Percentiles rank a stretch among this genome's conserved stretches.
Conservation (phyloP, 2,329 filamentous ascomycete genomes). For the Botrytis byssoidea region DNA sequence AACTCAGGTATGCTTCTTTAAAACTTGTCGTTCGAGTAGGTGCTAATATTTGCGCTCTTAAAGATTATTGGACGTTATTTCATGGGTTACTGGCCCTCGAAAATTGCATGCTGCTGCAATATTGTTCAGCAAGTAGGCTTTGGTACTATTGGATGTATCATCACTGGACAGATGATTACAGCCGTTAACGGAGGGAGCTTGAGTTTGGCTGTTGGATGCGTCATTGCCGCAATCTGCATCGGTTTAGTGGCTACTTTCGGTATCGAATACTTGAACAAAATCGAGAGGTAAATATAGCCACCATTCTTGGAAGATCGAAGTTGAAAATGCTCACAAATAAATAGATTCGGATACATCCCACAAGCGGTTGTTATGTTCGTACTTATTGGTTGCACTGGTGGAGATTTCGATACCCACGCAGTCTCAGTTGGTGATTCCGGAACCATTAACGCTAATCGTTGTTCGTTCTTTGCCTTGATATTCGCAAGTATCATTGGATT, state of each 20-base stretch:
- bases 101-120: constrained; percentile 61
- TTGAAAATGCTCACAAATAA: background rate
- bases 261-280: constrained; percentile 24
- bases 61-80: constrained; percentile 57
- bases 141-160: constrained; percentile 54
- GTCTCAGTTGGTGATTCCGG: constrained; percentile 48
- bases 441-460: constrained; percentile 50
- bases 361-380: constrained; percentile 56
- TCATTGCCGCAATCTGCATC: constrained; percentile 29
- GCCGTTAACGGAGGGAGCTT: constrained; percentile 23
- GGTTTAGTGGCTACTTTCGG: constrained; percentile 24
- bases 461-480: constrained; percentile 53
- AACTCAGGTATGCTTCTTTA: constrained; percentile 49
- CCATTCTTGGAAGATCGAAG: background rate
- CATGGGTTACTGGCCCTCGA: constrained; percentile 64
- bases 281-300: constrained; percentile 20
- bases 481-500: constrained; percentile 34
- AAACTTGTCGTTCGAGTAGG: background rate
- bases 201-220: constrained; percentile 13
- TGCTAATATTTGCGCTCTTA: background rate
- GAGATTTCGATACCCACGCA: constrained; percentile 52
- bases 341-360: constrained; percentile 49
- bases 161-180: constrained; percentile 29
- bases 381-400: constrained; percentile 54
- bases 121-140: constrained; percentile 60